Evolutionary conservation across 2,329 filamentous ascomycete genomes (phyloP), one percentile per base, ranked within the genome.

Genomic region (Colletotrichum camelliae): DNA sequence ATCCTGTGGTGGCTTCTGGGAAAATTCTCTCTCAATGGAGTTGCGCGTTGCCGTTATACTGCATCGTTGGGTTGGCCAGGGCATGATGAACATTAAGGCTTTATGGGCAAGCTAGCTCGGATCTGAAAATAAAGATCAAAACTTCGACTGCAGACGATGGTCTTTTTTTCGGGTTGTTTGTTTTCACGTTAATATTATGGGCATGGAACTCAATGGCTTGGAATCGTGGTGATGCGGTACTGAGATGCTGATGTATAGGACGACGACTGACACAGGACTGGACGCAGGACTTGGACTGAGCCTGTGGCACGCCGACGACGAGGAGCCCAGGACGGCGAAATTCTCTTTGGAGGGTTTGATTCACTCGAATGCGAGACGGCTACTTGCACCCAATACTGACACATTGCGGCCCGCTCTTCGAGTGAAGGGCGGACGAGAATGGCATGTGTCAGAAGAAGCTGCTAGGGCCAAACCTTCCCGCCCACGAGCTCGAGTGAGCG

Each of bases 31-130:
- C 75, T 68, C 77, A 74, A 72, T 76, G 70, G 74, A 74, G 74
- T 77, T 78, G 72, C 76, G 74, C 70, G 65, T 77, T 52, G 18
- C 68, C 43, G 55, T 78, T 76, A 74, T 73, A 77, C 77, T 78
- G 77, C 77, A 78, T 80, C 70, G 77, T 77, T 83, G 84, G 43
- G 84, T 83, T 83, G 83, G 83, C 82, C 83, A 84, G 82, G 83
- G 82, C 81, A 81, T 84, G 81, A 80, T 52, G 43, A 52, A 52
- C 82, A 83, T 82, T 80, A 81, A 80, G 82, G 81, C 81, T 52
- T 52, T 83, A 78, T 73, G 83, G 83, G 81, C 81, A 80, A 78
- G 79, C 83, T 84, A 84, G 84, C 83, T 83, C 84, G 80, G 84
- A 83, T 85, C 83, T 84, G 82, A 85, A 74, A 85, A 78, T 77